Conservation (phyloP, 768 basidiomycete species). For the Hydnomerulius pinastri region DNA sequence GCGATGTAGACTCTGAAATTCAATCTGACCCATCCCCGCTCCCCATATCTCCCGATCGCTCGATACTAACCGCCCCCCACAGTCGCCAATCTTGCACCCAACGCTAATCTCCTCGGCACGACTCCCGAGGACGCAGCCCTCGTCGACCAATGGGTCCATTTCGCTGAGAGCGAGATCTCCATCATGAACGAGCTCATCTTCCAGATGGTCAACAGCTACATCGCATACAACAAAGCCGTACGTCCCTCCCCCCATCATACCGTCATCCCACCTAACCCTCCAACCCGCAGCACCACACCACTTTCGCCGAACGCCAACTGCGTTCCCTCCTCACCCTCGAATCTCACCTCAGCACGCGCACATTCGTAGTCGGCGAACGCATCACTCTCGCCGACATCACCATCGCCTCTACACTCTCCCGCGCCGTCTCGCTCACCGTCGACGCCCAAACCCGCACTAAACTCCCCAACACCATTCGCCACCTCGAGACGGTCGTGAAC, state of each 20-base stretch:
- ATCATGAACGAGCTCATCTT: slow-evolving; percentile 37
- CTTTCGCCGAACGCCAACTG: slow-evolving; percentile 51
- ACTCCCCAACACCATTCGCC: slow-evolving; percentile 78
- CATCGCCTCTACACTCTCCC: slow-evolving; percentile 60
- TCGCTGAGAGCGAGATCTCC: slow-evolving; percentile 68
- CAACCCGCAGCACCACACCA: slow-evolving; percentile 54
- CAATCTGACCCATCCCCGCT: slow-evolving; percentile 13
- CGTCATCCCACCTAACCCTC: background rate
- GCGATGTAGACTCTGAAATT: slow-evolving; percentile 47
- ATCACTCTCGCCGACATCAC: slow-evolving; percentile 90
- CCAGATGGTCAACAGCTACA: slow-evolving; percentile 43
- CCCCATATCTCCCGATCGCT: slow-evolving; percentile 1
- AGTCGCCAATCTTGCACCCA: slow-evolving; percentile 81
- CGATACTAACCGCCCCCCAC: slow-evolving; percentile 17
- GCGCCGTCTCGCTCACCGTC: slow-evolving; percentile 54
- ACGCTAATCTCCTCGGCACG: slow-evolving; percentile 74
- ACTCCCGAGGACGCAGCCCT: slow-evolving; percentile 67
- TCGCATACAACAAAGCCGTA: slow-evolving; percentile 86
- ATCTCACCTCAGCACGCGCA: slow-evolving; percentile 69
- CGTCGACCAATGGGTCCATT: slow-evolving; percentile 84
- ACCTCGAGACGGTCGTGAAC: slow-evolving; percentile 84
- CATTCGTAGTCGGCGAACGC: slow-evolving; percentile 92
- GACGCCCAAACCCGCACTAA: slow-evolving; percentile 68
- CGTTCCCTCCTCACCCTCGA: slow-evolving; percentile 71
- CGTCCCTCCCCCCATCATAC: slow-evolving; percentile 26